Evolutionary conservation across 352 stramenopile species (phyloP), one percentile per base, ranked within the genome.

Genomic region (Pythium rhizo-oryzae): DNA sequence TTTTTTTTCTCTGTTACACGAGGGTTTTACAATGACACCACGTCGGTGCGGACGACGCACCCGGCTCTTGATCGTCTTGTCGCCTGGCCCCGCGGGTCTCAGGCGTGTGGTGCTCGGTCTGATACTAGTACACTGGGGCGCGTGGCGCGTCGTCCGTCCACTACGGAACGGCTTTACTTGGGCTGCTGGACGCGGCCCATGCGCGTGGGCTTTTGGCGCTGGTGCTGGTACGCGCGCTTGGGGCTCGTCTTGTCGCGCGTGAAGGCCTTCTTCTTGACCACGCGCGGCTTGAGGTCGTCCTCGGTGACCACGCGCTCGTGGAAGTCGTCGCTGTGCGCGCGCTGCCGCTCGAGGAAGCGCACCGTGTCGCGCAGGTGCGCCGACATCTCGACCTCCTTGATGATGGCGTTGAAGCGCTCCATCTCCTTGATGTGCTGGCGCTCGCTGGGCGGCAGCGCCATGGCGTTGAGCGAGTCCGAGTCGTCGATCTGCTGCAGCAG

Each of bases 401-500:
- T 90, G 35, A 93, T 80, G 47, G 74, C 30, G 62, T 93, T 93
- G 53, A 91, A 74, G 53, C 80, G 81, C 47, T 93, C 81, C 84
- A 93, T 93, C 66, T 93, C 82, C 54, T 87, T 74, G 5, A 93
- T 61, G 21, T 88, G 79, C 49, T 85, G 74, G 47, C 78, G 82
- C 62, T 93, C 84, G 19, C 71, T 80, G 25, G 72, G 49, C 18
- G 84, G 78, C 50, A 93, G 72, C 28, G 76, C 56, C 62, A 63
- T 59, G 11, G 76, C 76, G 35, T 46, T 74, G 35, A 78, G 79
- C 67, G 76, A 79, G 71, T 87, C 78, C 25, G 74, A 43, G 68
- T 87, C 76, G 46, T 88, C 81, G 49, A 88, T 85, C 67, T 91
- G 81, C 49, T 93, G 81, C 43, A 93, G 62, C 60, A 93, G 67